phyloP scores from a whole-genome alignment of 176 grass and related monocot species.

The Rhipidocladum racemiflorum region DNA sequence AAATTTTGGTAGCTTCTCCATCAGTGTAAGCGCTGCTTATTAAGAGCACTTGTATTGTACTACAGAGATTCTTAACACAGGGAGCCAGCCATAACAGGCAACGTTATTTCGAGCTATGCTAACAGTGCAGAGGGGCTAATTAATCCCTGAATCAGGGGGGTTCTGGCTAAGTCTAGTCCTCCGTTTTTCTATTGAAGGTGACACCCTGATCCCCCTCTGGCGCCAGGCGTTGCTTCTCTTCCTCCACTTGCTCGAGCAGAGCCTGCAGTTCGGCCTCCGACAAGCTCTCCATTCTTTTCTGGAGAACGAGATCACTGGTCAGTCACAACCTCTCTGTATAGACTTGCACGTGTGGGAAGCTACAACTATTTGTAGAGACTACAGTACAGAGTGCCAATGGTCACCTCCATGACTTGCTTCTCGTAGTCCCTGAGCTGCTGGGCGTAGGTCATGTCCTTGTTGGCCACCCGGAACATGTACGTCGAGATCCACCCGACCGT shows the following conservation, averaged over 20 bases:
- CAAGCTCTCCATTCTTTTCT: slow-evolving; percentile 93
- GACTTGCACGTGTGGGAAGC: too few relatives aligned
- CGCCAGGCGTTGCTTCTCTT: slow-evolving; percentile 62
- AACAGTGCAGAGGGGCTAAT: not conserved
- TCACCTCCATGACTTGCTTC: slow-evolving; percentile 98
- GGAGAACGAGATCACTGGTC: slow-evolving; percentile 18
- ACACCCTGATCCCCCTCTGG: slow-evolving; percentile 26
- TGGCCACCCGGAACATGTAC: slow-evolving; percentile 95
- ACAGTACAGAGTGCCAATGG: not conserved
- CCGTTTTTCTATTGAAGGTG: slow-evolving; percentile 40
- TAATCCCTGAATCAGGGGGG: not conserved
- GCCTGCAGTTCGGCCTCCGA: slow-evolving; percentile 77
- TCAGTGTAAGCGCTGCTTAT: not conserved
- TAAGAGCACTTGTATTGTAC: not conserved
- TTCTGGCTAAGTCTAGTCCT: not conserved
- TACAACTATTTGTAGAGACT: too few relatives aligned
- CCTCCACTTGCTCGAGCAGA: slow-evolving; percentile 90
- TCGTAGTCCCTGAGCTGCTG: slow-evolving; percentile 92
- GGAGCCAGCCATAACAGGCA: not conserved
- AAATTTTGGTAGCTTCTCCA: not conserved
- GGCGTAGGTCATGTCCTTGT: slow-evolving; percentile 97
- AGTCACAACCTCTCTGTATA: not conserved
- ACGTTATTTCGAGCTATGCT: slow-evolving; percentile 22
- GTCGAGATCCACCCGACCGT: slow-evolving; percentile 91
- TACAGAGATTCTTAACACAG: slow-evolving; percentile 1